A percentile compares a stretch with the other conserved stretches of the same genome.
Conservation (phyloP, 495 filamentous ascomycete genomes). For the Hyaloscypha bicolor region DNA sequence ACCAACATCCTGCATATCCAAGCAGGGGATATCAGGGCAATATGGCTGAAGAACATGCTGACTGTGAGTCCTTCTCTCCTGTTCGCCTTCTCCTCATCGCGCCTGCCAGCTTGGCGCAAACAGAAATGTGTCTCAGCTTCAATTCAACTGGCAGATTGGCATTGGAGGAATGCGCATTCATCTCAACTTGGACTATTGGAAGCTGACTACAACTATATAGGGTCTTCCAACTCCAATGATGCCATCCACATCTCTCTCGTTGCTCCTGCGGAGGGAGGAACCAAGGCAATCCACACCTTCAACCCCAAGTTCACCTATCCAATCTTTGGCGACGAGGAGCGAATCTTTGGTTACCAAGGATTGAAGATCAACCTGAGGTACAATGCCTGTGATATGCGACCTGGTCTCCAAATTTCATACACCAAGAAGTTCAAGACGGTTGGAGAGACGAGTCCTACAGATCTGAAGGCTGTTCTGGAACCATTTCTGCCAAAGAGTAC, state of each 20-base stretch:
- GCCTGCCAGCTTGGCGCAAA: slow-evolving; percentile 22
- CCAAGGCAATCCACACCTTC: slow-evolving; percentile 66
- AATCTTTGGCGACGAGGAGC: slow-evolving; percentile 89
- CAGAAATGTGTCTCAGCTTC: slow-evolving; percentile 5
- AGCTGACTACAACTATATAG: slow-evolving; percentile 44
- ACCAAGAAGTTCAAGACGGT: slow-evolving; percentile 72
- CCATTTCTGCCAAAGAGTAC: slow-evolving; percentile 69
- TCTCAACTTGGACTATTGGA: neutral
- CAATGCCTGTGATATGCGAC: slow-evolving; percentile 78
- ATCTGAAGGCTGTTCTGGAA: slow-evolving; percentile 65
- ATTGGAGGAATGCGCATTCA: neutral
- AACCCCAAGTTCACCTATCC: slow-evolving; percentile 86
- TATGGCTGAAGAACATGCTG: slow-evolving; percentile 30
- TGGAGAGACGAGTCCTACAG: slow-evolving; percentile 68
- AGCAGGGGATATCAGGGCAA: neutral
- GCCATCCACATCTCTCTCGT: slow-evolving; percentile 72
- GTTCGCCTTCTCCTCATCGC: neutral
- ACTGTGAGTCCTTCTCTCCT: slow-evolving; percentile 25
- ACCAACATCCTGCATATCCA: slow-evolving; percentile 5
- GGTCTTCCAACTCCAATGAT: slow-evolving; percentile 76
- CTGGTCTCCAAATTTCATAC: slow-evolving; percentile 71
- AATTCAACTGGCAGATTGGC: neutral
- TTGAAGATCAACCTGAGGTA: slow-evolving; percentile 77
- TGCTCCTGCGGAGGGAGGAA: slow-evolving; percentile 53
- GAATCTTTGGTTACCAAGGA: slow-evolving; percentile 85